phyloP scores from a whole-genome alignment of 768 basidiomycete species.

The Asterophora lycoperdoides region DNA sequence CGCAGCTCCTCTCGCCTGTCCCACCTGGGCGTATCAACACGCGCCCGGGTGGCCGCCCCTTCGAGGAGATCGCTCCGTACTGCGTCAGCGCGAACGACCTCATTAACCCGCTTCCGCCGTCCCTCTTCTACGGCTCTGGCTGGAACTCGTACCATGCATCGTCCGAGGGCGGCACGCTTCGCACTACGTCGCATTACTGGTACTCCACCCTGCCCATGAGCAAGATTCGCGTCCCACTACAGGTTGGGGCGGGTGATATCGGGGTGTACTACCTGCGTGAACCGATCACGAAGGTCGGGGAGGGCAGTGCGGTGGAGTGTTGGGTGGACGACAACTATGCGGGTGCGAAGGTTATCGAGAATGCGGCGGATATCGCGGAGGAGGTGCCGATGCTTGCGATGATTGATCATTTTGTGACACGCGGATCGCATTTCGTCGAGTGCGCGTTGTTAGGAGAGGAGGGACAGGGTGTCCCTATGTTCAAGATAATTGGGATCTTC shows the following conservation, averaged over 20 bases:
- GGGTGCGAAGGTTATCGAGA: constrained; percentile 75
- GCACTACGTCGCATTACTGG: constrained; percentile 84
- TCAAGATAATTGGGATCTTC: constrained; percentile 92
- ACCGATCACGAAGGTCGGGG: constrained; percentile 49
- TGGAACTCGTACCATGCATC: constrained; percentile 80
- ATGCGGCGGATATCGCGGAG: constrained; percentile 63
- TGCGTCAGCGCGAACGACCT: constrained; percentile 97
- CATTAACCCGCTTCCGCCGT: constrained; percentile 94
- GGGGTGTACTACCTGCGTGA: constrained; percentile 88
- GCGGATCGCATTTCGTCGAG: constrained; percentile 91
- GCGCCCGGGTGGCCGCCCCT: constrained; percentile 52
- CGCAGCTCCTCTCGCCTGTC: constrained; percentile 40
- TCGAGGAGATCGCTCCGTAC: constrained; percentile 85
- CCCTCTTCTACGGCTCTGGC: constrained; percentile 89
- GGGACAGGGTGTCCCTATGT: constrained; percentile 69
- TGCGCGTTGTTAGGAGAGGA: constrained; percentile 88
- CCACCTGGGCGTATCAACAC: constrained; percentile 72
- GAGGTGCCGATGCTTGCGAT: constrained; percentile 64
- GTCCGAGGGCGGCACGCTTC: constrained; percentile 36
- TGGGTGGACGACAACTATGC: constrained; percentile 97
- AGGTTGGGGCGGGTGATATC: constrained; percentile 85
- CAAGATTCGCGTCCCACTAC: constrained; percentile 77
- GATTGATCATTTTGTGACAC: constrained; percentile 83
- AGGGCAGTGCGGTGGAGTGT: constrained; percentile 76
- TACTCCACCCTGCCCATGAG: constrained; percentile 83